These are phyloP conservation scores for Colletotrichum aenigma DNA, from an alignment of 2,329 filamentous ascomycete genomes.

Conservation along the genomic window DNA sequence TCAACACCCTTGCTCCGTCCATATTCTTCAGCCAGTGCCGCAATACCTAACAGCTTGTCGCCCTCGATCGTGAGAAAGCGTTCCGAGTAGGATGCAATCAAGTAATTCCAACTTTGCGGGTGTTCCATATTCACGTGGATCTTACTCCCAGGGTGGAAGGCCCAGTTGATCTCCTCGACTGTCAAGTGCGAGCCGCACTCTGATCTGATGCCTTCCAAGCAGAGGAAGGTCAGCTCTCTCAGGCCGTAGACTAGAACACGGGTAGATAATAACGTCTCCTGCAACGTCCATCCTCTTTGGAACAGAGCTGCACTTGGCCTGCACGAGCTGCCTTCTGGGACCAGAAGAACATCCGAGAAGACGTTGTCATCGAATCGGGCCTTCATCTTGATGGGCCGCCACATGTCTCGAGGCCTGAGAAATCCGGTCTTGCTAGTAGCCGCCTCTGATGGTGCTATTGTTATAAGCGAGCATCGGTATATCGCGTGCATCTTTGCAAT, in stretches of 20 bases:
- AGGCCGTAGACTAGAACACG: neutral
- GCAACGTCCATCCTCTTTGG: neutral
- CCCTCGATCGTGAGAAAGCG: neutral
- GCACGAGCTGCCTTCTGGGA: neutral
- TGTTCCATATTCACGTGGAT: neutral
- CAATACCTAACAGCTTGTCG: neutral
- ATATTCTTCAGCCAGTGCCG: neutral
- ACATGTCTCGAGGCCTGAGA: neutral
- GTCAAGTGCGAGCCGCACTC: neutral
- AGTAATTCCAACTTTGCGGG: neutral
- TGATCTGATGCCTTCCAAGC: neutral
- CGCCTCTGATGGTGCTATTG: neutral
- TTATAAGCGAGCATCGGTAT: neutral
- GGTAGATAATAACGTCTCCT: neutral
- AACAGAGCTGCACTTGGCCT: neutral
- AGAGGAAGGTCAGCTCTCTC: neutral
- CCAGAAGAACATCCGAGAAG: neutral
- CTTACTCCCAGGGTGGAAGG: neutral
- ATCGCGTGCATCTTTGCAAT: neutral
- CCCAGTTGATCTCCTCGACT: neutral
- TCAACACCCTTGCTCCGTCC: neutral
- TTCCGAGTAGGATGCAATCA: neutral
- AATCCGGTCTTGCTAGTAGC: neutral
- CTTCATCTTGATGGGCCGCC: neutral
- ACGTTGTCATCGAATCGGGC: neutral